Conservation (phyloP, 2,329 filamentous ascomycete species). For the Canariomyces notabilis region DNA sequence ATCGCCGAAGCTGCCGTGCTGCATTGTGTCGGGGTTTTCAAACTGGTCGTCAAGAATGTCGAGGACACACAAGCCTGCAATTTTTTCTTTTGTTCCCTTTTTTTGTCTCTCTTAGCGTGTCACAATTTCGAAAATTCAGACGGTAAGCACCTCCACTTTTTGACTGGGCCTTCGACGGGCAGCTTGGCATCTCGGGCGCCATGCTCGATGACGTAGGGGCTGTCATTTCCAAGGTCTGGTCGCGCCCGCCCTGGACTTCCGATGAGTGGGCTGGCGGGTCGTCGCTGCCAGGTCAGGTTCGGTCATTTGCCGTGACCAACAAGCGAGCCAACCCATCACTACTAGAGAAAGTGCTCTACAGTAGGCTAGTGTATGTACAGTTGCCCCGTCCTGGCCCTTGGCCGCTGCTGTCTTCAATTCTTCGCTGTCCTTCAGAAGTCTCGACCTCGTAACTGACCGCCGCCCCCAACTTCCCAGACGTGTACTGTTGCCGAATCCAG, state of each 20-base stretch:
- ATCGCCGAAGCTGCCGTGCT: no score
- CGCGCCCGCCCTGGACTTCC: background rate
- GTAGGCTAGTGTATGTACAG: no score
- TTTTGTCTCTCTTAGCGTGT: background rate
- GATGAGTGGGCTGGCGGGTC: background rate
- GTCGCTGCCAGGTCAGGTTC: background rate
- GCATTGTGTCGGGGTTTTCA: no score
- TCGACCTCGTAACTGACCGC: no score
- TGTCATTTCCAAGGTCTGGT: conserved; percentile 11
- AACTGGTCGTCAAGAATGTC: background rate
- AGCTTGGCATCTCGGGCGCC: conserved; percentile 12
- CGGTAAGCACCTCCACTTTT: background rate
- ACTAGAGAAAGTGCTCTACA: no score
- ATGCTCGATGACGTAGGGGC: conserved; percentile 19
- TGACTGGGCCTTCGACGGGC: conserved; percentile 1
- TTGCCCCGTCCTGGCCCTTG: conserved; percentile 2
- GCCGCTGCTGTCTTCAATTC: background rate
- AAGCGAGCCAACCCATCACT: conserved; percentile 1
- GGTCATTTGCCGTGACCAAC: background rate
- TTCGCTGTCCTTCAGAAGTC: no score
- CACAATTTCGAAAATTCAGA: background rate
- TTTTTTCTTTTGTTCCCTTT: background rate
- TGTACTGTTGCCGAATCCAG: no score
- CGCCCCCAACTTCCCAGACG: no score
- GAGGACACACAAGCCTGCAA: no score